phyloP scores from a whole-genome alignment of 1,284 basidiomycete species.

The Ceratobasidium sp. region DNA sequence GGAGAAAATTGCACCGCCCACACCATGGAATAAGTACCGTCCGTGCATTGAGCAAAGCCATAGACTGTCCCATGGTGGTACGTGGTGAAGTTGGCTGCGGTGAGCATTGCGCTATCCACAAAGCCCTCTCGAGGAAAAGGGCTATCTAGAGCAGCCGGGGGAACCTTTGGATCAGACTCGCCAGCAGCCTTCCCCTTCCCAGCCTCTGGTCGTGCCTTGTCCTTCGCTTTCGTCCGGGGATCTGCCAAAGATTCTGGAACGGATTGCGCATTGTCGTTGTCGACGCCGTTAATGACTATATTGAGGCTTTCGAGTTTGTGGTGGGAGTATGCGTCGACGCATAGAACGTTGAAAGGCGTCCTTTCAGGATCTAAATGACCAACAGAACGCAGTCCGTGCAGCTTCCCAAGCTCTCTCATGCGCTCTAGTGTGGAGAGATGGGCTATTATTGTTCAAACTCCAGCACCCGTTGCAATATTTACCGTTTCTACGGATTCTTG shows the following conservation, averaged over 20 bases:
- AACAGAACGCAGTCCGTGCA: background rate
- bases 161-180: background rate
- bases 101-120: background rate
- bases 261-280: background rate
- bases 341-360: background rate
- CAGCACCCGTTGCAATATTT: background rate
- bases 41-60: background rate
- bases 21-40: background rate
- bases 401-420: background rate
- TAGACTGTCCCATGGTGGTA: background rate
- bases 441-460: background rate
- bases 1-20: constrained; percentile 3
- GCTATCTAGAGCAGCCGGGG: background rate
- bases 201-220: no score
- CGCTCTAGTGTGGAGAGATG: background rate
- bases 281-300: background rate
- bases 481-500: no score
- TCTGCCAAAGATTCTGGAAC: background rate
- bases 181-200: no score
- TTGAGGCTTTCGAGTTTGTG: background rate
- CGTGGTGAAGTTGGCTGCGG: background rate
- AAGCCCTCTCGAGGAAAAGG: background rate
- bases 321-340: background rate
- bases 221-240: no score
- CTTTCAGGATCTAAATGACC: background rate